phyloP scores from a whole-genome alignment of 2,329 filamentous ascomycete genomes.

The Fusarium domesticum region DNA sequence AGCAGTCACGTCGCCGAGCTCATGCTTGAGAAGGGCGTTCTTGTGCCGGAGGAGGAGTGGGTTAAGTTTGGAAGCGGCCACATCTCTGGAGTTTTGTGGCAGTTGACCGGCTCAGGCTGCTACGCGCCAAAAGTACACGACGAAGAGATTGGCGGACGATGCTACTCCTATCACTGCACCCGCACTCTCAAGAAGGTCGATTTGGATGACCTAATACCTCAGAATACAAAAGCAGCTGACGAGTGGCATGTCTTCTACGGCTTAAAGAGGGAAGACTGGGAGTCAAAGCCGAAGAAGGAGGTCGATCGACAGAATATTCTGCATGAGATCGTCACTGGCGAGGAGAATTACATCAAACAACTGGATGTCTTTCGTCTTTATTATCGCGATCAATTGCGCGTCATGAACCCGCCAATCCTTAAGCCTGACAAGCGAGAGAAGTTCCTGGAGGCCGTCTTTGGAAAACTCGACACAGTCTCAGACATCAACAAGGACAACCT shows the following conservation, averaged over 20 bases:
- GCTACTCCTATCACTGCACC: slow-evolving; percentile 92
- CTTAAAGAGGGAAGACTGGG: slow-evolving; percentile 72
- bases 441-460: slow-evolving; percentile 84
- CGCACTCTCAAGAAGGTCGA: slow-evolving; percentile 94
- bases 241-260: slow-evolving; percentile 92
- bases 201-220: slow-evolving; percentile 68
- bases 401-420: slow-evolving; percentile 76
- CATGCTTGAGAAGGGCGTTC: slow-evolving; percentile 74
- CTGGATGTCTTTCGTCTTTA: slow-evolving; percentile 80
- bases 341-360: slow-evolving; percentile 87
- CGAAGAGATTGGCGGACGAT: slow-evolving; percentile 66
- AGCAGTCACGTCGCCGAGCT: slow-evolving; percentile 72
- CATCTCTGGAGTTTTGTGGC: slow-evolving; percentile 88
- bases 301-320: slow-evolving; percentile 89
- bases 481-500: slow-evolving; percentile 91
- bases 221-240: slow-evolving; percentile 63
- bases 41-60: slow-evolving; percentile 94
- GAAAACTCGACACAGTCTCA: slow-evolving; percentile 83
- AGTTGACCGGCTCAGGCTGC: slow-evolving; percentile 86
- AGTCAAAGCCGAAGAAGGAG: slow-evolving; percentile 75
- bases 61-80: slow-evolving; percentile 81
- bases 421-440: slow-evolving; percentile 71
- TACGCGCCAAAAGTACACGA: slow-evolving; percentile 84
- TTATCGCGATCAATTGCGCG: slow-evolving; percentile 76
- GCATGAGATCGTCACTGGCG: slow-evolving; percentile 91